Base-by-base conservation (phyloP, 2,329 filamentous ascomycete genomes). In the Alternaria incomplexa region DNA sequence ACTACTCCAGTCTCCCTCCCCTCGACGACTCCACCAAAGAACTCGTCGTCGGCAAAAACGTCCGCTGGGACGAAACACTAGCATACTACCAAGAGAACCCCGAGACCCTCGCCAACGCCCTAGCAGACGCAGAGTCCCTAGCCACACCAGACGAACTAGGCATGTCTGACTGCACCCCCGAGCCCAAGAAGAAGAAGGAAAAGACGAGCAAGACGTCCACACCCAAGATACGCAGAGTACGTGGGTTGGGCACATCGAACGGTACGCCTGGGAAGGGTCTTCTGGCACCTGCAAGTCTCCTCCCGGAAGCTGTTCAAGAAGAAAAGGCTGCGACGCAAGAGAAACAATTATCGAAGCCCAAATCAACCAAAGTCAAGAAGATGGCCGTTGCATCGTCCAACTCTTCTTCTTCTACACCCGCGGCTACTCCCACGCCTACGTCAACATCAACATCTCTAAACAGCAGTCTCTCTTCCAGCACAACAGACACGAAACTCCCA, bases 31-130 rank as follows among this genome's bases (percentile, higher is more conserved):
- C 65, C 0, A 62, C 67, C 1, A 67, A 66, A 30, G 69, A 72
- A 40, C 62, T 64, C 43, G 68, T 66, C n/a, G 62, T 70, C 6
- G 73, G 69, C 15, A 77, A 71, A 59, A 77, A 70, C 71, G 80
- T 85, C 6, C 77, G 74, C 11, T 85, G 84, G 84, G 82, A 84
- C 47, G 78, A 83, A 65, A 80, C 78, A 26, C 71, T 86, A 10
- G 80, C 78, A 6, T 82, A 83, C 60, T 84, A 81, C 64, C 82
- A 81, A 48, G 81, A 83, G 62, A 74, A 70, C 45, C 75, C 72
- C 12, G 74, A 77, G 13, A 76, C 71, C 7, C 36, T 74, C 9
- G 69, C 72, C 20, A 69, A 69, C 30, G 66, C 67, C 13, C 44
- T 72, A 22, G 76, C 74, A 1, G 75, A 79, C n/a, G 73, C 72